These are phyloP conservation scores for Aspergillus wentii DNA, from an alignment of 495 filamentous ascomycete genomes.

Conservation along the genomic window DNA sequence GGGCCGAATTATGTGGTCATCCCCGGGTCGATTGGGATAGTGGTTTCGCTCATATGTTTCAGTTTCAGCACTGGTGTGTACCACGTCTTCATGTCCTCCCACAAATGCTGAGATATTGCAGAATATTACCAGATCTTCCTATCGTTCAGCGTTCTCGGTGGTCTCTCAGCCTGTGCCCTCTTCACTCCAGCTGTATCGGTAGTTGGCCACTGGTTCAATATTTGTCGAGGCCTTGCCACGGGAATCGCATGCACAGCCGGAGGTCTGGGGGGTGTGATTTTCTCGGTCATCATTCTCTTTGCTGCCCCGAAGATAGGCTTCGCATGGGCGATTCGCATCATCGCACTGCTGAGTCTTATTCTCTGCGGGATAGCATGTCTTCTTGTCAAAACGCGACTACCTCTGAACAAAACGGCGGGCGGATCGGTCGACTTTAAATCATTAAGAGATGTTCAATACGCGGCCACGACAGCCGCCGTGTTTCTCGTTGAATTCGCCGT, in stretches of 20 bases:
- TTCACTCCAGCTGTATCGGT: slow-evolving; percentile 60
- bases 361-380: slow-evolving; percentile 28
- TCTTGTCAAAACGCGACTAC: slow-evolving; percentile 19
- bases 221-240: slow-evolving; percentile 63
- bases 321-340: slow-evolving; percentile 65
- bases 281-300: slow-evolving; percentile 63
- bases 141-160: slow-evolving; percentile 31
- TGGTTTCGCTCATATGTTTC: slow-evolving; percentile 33
- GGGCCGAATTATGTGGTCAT: slow-evolving; percentile 17
- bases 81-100: slow-evolving; percentile 14
- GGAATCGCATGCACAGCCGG: slow-evolving; percentile 69
- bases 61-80: slow-evolving; percentile 42
- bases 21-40: slow-evolving; percentile 24
- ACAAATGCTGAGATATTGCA: slow-evolving; percentile 21
- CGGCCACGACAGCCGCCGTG: slow-evolving; percentile 53
- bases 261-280: slow-evolving; percentile 65
- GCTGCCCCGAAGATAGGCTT: slow-evolving; percentile 62
- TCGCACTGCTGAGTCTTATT: slow-evolving; percentile 59
- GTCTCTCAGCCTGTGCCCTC: slow-evolving; percentile 35
- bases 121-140: slow-evolving; percentile 43
- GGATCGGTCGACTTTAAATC: slow-evolving; percentile 18
- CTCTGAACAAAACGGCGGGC: slow-evolving; percentile 10
- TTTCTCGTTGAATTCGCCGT: slow-evolving; percentile 71
- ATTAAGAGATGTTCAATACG: slow-evolving; percentile 26
- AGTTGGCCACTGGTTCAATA: slow-evolving; percentile 65